Evolutionary conservation across 2,329 filamentous ascomycete species (phyloP).

Genomic region (Alternaria sp.): DNA sequence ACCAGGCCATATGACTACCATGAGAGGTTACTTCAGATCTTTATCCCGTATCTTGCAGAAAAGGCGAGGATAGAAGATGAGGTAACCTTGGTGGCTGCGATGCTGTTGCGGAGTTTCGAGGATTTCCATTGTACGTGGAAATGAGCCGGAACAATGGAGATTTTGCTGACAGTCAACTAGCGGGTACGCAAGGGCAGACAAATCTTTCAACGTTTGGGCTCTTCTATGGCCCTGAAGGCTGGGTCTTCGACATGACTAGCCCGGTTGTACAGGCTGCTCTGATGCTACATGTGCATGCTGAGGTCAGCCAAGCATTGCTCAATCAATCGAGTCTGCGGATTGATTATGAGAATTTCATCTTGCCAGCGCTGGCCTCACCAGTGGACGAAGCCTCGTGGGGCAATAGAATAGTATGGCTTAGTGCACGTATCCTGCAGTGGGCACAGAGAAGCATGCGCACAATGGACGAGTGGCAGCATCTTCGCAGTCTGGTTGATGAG

Average conservation of each 20-base stretch:
- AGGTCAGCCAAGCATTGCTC: slow-evolving; percentile 27
- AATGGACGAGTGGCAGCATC: slow-evolving; percentile 20
- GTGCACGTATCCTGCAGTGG: slow-evolving; percentile 30
- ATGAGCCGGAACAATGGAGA: not conserved
- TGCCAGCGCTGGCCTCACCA: slow-evolving; percentile 16
- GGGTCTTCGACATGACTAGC: slow-evolving; percentile 24
- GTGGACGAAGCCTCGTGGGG: slow-evolving; percentile 26
- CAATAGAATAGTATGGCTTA: slow-evolving; percentile 32
- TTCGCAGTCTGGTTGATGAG: slow-evolving; percentile 26
- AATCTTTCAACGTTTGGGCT: slow-evolving; percentile 30
- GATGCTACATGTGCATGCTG: slow-evolving; percentile 30
- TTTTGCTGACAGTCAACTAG: slow-evolving; percentile 22
- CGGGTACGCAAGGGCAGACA: slow-evolving; percentile 27
- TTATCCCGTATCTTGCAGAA: slow-evolving; percentile 31
- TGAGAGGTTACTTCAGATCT: slow-evolving; percentile 24
- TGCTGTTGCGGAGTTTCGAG: slow-evolving; percentile 31
- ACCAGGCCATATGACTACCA: slow-evolving; percentile 29
- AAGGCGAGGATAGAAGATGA: slow-evolving; percentile 30
- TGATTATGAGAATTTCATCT: slow-evolving; percentile 21
- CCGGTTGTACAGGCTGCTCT: slow-evolving; percentile 30
- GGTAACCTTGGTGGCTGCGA: slow-evolving; percentile 27
- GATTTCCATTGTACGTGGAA: slow-evolving; percentile 28
- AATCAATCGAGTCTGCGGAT: slow-evolving; percentile 22
- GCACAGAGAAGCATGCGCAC: slow-evolving; percentile 7
- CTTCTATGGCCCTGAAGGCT: slow-evolving; percentile 25